A percentile compares a stretch with the other conserved stretches of the same genome.
phyloP scores from a whole-genome alignment of 148 eudicot species.

The Vaccinium vitisidaea region DNA sequence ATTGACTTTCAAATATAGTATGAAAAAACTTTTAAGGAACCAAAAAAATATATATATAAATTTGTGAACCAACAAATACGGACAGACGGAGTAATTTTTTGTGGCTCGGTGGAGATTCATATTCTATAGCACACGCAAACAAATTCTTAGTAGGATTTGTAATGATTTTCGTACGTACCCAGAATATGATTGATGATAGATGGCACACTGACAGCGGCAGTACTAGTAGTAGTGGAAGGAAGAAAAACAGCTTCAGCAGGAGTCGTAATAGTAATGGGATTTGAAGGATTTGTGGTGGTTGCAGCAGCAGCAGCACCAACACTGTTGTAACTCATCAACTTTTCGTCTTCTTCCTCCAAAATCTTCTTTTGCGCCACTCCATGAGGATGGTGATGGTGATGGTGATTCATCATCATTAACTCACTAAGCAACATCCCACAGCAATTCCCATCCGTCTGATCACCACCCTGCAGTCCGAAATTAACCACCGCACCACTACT shows the following conservation, averaged over 20 bases:
- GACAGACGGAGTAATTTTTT: too few relatives aligned
- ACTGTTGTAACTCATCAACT: slow-evolving; percentile 41
- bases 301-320: slow-evolving; percentile 17
- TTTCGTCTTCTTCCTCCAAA: slow-evolving; percentile 35
- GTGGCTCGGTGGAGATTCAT: too few relatives aligned
- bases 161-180: slow-evolving; percentile 35
- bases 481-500: background rate
- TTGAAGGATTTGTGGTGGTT: slow-evolving; percentile 14
- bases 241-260: slow-evolving; percentile 21
- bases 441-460: slow-evolving; percentile 37
- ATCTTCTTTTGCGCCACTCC: too few relatives aligned
- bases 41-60: too few relatives aligned
- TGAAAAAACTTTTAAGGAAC: too few relatives aligned
- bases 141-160: background rate
- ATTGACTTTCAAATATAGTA: too few relatives aligned
- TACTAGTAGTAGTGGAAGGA: slow-evolving; percentile 1
- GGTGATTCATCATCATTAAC: slow-evolving; percentile 44
- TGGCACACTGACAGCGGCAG: slow-evolving; percentile 23
- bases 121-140: slow-evolving; percentile 3
- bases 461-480: background rate
- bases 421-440: slow-evolving; percentile 57
- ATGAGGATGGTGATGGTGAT: background rate
- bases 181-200: slow-evolving; percentile 42
- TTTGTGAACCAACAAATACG: too few relatives aligned
- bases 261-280: background rate